A percentile compares a stretch with the other conserved stretches of the same genome.
These are phyloP conservation scores for Lenwebbia sp. DNA, from an alignment of 345 rosid species.

Conservation along the genomic window DNA sequence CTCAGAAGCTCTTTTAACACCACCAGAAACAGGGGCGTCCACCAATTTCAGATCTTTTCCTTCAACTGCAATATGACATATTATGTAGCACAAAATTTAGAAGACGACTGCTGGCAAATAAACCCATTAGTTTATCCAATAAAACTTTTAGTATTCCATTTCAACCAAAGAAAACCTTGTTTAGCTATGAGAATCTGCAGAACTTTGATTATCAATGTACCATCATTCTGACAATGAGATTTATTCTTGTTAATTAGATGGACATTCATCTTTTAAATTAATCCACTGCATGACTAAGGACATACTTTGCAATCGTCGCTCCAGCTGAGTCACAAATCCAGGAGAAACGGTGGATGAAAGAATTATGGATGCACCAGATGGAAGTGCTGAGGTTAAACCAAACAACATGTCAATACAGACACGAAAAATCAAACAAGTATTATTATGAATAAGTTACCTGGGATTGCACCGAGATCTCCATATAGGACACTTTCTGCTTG, in stretches of 20 bases:
- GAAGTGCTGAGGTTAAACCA: constrained; percentile 41
- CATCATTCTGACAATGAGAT: background rate
- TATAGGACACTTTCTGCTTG: constrained; percentile 77
- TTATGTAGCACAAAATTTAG: background rate
- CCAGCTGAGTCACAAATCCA: constrained; percentile 61
- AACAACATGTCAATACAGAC: constrained; percentile 9
- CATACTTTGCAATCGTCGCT: constrained; percentile 68
- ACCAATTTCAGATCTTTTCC: constrained; percentile 78
- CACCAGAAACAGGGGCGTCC: constrained; percentile 99
- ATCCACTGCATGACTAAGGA: background rate
- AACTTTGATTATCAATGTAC: background rate
- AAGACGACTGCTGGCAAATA: background rate
- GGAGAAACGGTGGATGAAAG: constrained; percentile 95
- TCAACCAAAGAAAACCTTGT: background rate
- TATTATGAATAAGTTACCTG: constrained; percentile 30
- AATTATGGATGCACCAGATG: constrained; percentile 61
- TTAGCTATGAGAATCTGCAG: background rate
- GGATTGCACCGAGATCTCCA: constrained; percentile 76
- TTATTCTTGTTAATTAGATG: background rate
- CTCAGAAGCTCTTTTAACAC: constrained; percentile 76
- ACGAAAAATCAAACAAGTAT: background rate
- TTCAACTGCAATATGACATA: constrained; percentile 32
- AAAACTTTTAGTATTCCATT: background rate
- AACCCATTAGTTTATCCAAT: background rate
- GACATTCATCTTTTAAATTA: background rate